phyloP scores from a whole-genome alignment of 164 flowering plant genomes.

The Houttuynia cordata region DNA sequence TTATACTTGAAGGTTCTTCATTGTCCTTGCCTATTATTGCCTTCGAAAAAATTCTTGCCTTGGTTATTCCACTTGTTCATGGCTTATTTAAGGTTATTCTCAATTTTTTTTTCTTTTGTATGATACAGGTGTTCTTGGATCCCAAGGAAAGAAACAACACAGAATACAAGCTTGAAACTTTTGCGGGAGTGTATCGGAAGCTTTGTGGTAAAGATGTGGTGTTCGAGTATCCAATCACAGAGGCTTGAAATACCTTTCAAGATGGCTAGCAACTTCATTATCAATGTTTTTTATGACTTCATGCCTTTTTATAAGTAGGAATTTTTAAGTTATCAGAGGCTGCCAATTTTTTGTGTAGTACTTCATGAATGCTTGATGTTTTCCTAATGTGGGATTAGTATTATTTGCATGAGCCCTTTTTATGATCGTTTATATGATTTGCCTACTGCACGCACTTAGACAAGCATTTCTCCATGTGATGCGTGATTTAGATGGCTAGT shows the following conservation, averaged over 20 bases:
- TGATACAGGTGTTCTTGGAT: constrained; percentile 6
- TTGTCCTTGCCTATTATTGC: neutral
- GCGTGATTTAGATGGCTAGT: no score
- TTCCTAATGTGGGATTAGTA: no score
- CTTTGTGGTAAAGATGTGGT: constrained; percentile 76
- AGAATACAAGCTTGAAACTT: constrained; percentile 32
- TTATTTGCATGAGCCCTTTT: no score
- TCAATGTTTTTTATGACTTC: neutral
- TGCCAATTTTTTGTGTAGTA: no score
- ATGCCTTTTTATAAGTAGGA: neutral
- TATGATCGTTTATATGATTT: no score
- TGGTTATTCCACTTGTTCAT: neutral
- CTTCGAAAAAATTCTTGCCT: neutral
- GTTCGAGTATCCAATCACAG: constrained; percentile 58
- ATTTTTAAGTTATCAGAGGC: no score
- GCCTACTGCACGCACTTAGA: no score
- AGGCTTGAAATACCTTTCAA: constrained; percentile 14
- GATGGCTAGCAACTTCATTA: neutral
- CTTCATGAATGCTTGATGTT: no score
- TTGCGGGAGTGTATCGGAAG: constrained; percentile 67
- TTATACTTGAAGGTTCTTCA: neutral
- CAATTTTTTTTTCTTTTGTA: neutral
- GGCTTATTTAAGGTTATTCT: neutral
- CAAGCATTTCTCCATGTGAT: no score
- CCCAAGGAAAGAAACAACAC: constrained; percentile 11